A percentile compares a stretch with the other conserved stretches of the same genome.
These are phyloP conservation scores for Phoma sp. DNA, from an alignment of 2,329 filamentous ascomycete species.

Conservation along the genomic window DNA sequence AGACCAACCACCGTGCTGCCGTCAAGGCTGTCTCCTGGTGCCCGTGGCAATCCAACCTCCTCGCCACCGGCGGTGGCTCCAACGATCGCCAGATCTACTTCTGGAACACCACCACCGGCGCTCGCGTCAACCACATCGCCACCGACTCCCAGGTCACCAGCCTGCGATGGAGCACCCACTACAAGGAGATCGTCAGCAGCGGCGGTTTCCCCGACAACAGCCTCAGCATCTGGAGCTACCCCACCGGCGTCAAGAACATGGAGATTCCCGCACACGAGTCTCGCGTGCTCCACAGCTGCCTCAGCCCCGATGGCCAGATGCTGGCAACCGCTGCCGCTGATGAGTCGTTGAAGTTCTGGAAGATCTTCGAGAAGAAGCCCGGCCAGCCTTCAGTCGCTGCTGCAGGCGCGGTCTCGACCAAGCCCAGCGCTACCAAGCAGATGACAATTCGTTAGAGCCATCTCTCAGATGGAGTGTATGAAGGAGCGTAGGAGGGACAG, in stretches of 20 bases:
- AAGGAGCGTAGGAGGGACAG: slow-evolving; percentile 9
- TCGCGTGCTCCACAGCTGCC: slow-evolving; percentile 92
- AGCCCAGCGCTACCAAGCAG: slow-evolving; percentile 83
- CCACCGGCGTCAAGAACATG: slow-evolving; percentile 93
- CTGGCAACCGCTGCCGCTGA: slow-evolving; percentile 94
- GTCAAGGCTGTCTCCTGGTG: slow-evolving; percentile 99
- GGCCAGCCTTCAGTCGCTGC: slow-evolving; percentile 71
- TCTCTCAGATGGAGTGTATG: not conserved
- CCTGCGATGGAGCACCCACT: slow-evolving; percentile 93
- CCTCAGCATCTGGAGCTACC: slow-evolving; percentile 98
- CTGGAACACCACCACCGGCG: slow-evolving; percentile 98
- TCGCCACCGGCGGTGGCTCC: slow-evolving; percentile 93
- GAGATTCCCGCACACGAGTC: slow-evolving; percentile 98
- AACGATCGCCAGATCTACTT: slow-evolving; percentile 99
- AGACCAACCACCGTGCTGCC: slow-evolving; percentile 98
- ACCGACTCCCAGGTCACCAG: slow-evolving; percentile 97
- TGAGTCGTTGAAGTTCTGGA: slow-evolving; percentile 99
- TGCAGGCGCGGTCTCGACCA: slow-evolving; percentile 76
- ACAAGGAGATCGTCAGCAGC: slow-evolving; percentile 97
- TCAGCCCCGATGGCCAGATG: slow-evolving; percentile 98
- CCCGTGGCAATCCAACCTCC: slow-evolving; percentile 97
- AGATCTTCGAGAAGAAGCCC: slow-evolving; percentile 98
- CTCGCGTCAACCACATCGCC: slow-evolving; percentile 98
- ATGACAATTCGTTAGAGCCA: slow-evolving; percentile 69
- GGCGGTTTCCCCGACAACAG: slow-evolving; percentile 99